phyloP scores from a whole-genome alignment of 768 basidiomycete genomes.

The Mycena metata region DNA sequence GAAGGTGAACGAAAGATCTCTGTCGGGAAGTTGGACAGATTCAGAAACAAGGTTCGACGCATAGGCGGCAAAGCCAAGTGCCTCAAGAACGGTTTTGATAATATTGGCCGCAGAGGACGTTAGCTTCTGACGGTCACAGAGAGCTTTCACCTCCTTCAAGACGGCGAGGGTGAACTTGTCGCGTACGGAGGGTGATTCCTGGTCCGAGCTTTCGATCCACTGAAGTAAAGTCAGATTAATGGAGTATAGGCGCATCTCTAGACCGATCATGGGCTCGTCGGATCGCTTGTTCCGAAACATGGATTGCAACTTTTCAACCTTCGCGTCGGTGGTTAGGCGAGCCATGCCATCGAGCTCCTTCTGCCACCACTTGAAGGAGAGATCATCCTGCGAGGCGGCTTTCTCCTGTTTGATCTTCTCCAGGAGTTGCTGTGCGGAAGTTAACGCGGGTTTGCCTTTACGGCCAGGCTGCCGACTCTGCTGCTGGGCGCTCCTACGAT shows the following conservation, averaged over 20 bases:
- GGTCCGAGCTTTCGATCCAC: conserved; percentile 65
- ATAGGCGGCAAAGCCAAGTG: conserved; percentile 64
- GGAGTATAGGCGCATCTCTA: conserved; percentile 66
- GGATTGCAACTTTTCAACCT: conserved; percentile 49
- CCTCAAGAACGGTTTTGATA: conserved; percentile 55
- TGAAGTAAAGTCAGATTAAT: conserved; percentile 63
- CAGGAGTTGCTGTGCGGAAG: conserved; percentile 54
- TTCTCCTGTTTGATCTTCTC: conserved; percentile 62
- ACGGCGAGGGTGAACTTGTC: conserved; percentile 63
- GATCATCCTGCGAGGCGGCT: conserved; percentile 53
- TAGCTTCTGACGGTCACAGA: conserved; percentile 53
- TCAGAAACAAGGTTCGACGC: conserved; percentile 40
- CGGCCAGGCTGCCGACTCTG: neutral
- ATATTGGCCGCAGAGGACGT: conserved; percentile 51
- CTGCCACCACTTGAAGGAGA: conserved; percentile 66
- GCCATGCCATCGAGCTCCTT: conserved; percentile 58
- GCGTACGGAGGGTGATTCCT: conserved; percentile 52
- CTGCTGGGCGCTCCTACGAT: conserved; percentile 8
- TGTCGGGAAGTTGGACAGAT: conserved; percentile 40
- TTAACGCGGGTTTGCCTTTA: conserved; percentile 25
- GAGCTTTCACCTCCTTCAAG: conserved; percentile 63
- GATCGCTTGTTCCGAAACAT: conserved; percentile 62
- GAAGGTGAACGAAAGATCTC: conserved; percentile 63
- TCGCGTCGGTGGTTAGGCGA: conserved; percentile 49
- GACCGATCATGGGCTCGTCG: conserved; percentile 57